Percentiles rank a stretch among this genome's conserved stretches.
phyloP scores from a whole-genome alignment of 2,329 filamentous ascomycete genomes.

The Cladosporium sp. region DNA sequence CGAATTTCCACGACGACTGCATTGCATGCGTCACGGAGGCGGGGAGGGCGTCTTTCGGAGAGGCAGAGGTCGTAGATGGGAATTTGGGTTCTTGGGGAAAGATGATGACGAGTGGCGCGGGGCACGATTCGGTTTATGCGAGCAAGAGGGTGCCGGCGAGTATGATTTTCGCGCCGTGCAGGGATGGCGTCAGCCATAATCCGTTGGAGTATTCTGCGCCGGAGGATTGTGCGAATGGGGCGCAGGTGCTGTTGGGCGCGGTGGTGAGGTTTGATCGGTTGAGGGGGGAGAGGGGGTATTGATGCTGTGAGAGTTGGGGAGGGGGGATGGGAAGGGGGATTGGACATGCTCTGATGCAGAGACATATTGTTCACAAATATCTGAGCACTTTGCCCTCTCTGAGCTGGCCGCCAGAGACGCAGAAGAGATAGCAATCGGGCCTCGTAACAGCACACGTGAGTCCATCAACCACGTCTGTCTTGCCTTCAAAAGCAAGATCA shows the following conservation, averaged over 20 bases:
- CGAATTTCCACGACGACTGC: constrained; percentile 64
- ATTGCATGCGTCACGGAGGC: constrained; percentile 61
- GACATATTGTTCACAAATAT: too few relatives aligned
- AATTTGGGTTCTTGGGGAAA: constrained; percentile 33
- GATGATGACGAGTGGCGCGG: constrained; percentile 60
- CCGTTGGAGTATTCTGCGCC: constrained; percentile 43
- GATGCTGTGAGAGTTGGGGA: too few relatives aligned
- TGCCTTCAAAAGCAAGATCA: too few relatives aligned
- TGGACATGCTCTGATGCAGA: too few relatives aligned
- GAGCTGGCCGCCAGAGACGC: too few relatives aligned
- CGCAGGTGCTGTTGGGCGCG: constrained; percentile 48
- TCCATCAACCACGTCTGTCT: too few relatives aligned
- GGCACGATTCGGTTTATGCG: constrained; percentile 53
- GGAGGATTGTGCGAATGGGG: constrained; percentile 43
- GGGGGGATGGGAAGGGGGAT: too few relatives aligned
- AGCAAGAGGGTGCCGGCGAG: constrained; percentile 43
- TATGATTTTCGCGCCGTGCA: constrained; percentile 48
- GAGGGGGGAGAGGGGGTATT: too few relatives aligned
- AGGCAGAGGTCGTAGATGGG: constrained; percentile 36
- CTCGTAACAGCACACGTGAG: too few relatives aligned
- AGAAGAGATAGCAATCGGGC: too few relatives aligned
- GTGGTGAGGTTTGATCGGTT: constrained; percentile 47
- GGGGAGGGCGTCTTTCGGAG: constrained; percentile 51
- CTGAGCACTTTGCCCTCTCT: too few relatives aligned
- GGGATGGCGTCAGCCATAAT: constrained; percentile 46